Evolutionary conservation across 768 basidiomycete genomes (phyloP).

Genomic region (Amanita thiersii): DNA sequence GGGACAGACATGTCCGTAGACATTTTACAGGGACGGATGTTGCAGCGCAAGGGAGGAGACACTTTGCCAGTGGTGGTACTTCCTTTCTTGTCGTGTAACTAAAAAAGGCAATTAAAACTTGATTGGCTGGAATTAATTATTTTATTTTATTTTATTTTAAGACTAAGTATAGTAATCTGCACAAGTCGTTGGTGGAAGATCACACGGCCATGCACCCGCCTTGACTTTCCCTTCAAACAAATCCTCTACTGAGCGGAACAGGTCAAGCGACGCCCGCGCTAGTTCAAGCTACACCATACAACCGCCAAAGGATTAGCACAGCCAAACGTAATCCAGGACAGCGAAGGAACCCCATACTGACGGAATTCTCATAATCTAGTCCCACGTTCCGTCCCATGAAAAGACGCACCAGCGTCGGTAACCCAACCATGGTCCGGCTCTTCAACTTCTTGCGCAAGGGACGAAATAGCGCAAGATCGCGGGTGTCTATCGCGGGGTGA

Average conservation of each 20-base stretch:
- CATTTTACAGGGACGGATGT: conserved; percentile 1
- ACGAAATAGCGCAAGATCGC: conserved; percentile 46
- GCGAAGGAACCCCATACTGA: conserved; percentile 20
- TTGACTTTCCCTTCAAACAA: conserved; percentile 37
- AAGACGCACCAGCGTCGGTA: conserved; percentile 31
- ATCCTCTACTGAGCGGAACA: conserved; percentile 44
- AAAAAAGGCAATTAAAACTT: too few species aligned
- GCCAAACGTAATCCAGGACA: conserved; percentile 7
- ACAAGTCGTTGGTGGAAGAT: conserved; percentile 28
- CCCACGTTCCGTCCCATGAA: conserved; percentile 40
- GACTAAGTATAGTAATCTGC: conserved; percentile 24
- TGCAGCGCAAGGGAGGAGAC: too few species aligned
- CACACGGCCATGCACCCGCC: conserved; percentile 44
- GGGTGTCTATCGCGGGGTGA: conserved; percentile 42
- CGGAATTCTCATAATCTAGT: conserved; percentile 35
- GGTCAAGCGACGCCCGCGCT: conserved; percentile 41
- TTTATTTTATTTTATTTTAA: too few species aligned
- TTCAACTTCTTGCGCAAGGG: conserved; percentile 38
- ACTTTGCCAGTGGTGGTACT: too few species aligned
- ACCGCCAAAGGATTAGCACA: conserved; percentile 9
- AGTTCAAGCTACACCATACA: conserved; percentile 32
- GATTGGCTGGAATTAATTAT: too few species aligned
- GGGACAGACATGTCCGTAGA: conserved; percentile 4
- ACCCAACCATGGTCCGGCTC: conserved; percentile 25
- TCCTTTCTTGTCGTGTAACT: too few species aligned